Conservation (phyloP, 371 early-diverging fungal genomes). For the Apophysomyces ossiformis region DNA sequence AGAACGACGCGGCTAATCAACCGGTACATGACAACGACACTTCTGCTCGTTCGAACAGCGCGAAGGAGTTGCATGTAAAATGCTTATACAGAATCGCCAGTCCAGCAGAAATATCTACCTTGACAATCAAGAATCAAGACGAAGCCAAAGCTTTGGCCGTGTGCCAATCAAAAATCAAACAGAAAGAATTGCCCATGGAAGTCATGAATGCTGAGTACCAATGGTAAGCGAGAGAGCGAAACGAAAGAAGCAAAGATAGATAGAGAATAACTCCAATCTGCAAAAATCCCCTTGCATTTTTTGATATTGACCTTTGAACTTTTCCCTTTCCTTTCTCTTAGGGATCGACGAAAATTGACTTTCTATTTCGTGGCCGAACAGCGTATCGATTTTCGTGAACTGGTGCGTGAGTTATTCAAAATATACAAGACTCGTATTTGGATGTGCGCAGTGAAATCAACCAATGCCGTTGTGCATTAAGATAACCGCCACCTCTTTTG, state of each 20-base stretch:
- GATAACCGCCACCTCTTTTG: not conserved
- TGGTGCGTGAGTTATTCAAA: slow-evolving; percentile 98
- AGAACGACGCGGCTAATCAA: slow-evolving; percentile 8
- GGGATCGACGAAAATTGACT: slow-evolving; percentile 95
- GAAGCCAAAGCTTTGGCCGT: slow-evolving; percentile 87
- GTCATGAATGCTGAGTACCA: slow-evolving; percentile 98
- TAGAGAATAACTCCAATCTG: too few species aligned
- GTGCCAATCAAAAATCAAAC: slow-evolving; percentile 87
- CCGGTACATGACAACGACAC: slow-evolving; percentile 8
- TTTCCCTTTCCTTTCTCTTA: slow-evolving; percentile 21
- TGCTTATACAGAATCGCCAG: slow-evolving; percentile 6
- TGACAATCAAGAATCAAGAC: slow-evolving; percentile 53
- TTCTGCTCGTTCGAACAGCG: not conserved
- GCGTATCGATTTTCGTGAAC: slow-evolving; percentile 97
- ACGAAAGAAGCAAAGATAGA: not conserved
- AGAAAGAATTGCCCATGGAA: slow-evolving; percentile 89
- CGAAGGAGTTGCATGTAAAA: slow-evolving; percentile 10
- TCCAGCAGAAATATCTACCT: slow-evolving; percentile 2
- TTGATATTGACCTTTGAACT: not conserved
- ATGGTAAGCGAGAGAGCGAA: slow-evolving; percentile 61
- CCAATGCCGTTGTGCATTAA: slow-evolving; percentile 1
- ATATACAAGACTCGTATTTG: slow-evolving; percentile 99
- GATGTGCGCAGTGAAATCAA: slow-evolving; percentile 67
- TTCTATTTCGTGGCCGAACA: slow-evolving; percentile 93
- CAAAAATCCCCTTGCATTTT: too few species aligned